A percentile compares a stretch with the other conserved stretches of the same genome.
These are phyloP conservation scores for Cubamyces lactineus DNA, from an alignment of 768 basidiomycete species.

Conservation along the genomic window DNA sequence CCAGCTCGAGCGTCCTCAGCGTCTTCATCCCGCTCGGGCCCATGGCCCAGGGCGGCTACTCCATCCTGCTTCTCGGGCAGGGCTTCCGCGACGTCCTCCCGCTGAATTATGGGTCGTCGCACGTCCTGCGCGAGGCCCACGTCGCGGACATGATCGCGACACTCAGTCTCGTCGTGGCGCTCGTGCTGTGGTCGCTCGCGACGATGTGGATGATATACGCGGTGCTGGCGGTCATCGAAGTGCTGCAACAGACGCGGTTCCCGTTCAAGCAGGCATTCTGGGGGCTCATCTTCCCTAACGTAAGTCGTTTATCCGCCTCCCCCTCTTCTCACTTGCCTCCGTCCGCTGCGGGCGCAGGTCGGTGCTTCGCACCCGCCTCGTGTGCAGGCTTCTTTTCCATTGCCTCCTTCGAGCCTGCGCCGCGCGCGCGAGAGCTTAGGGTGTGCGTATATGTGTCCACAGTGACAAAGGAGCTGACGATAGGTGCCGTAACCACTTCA, in stretches of 20 bases:
- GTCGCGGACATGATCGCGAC: conserved; percentile 48
- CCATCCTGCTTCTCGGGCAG: conserved; percentile 58
- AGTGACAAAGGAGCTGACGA: not conserved
- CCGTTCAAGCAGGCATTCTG: conserved; percentile 63
- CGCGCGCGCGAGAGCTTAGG: too few relatives aligned
- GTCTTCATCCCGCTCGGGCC: conserved; percentile 79
- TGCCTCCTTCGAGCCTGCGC: too few relatives aligned
- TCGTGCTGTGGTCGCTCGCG: conserved; percentile 63
- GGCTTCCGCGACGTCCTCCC: conserved; percentile 46
- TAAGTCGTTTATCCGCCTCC: conserved; percentile 37
- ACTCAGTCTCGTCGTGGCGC: conserved; percentile 50
- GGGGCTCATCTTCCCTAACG: conserved; percentile 76
- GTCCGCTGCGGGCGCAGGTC: too few relatives aligned
- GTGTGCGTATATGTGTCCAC: not conserved
- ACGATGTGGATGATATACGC: conserved; percentile 66
- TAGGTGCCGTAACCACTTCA: conserved; percentile 26
- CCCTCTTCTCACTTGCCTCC: too few relatives aligned
- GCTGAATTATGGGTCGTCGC: conserved; percentile 36
- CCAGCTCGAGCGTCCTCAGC: conserved; percentile 52
- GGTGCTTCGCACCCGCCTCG: too few relatives aligned
- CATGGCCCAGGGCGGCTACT: conserved; percentile 66
- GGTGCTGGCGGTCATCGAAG: conserved; percentile 50
- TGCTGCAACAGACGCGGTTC: conserved; percentile 44
- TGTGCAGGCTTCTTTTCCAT: too few relatives aligned
- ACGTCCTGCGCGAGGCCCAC: conserved; percentile 39